These are phyloP conservation scores for Nakazawaea peltata DNA, from an alignment of 805 yeast species.

Conservation along the genomic window DNA sequence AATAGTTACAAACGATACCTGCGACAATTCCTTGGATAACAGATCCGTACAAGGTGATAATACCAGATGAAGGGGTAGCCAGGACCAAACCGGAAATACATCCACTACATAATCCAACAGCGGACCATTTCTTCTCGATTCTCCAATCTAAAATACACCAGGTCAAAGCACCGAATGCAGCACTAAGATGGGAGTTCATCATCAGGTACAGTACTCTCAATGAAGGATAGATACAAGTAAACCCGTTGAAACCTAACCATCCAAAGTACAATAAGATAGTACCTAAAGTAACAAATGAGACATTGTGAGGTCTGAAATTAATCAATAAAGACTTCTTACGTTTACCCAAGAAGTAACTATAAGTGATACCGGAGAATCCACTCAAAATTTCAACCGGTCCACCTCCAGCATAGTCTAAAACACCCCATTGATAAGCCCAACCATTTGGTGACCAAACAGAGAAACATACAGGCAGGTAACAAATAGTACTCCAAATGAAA, in stretches of 20 bases:
- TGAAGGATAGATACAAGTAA: constrained; percentile 76
- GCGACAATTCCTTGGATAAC: constrained; percentile 75
- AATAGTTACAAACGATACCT: constrained; percentile 79
- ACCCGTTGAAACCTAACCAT: constrained; percentile 95
- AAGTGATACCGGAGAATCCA: constrained; percentile 86
- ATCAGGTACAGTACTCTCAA: constrained; percentile 82
- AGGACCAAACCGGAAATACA: constrained; percentile 94
- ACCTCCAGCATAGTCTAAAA: constrained; percentile 94
- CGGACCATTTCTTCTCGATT: constrained; percentile 83
- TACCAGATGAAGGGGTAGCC: constrained; percentile 92
- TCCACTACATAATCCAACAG: constrained; percentile 94
- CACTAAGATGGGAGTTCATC: constrained; percentile 86
- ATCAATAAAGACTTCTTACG: constrained; percentile 70
- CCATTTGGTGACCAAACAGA: constrained; percentile 95
- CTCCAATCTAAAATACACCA: constrained; percentile 91
- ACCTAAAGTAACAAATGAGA: constrained; percentile 83
- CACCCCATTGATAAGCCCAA: constrained; percentile 93
- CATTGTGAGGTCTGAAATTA: constrained; percentile 92
- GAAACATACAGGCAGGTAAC: constrained; percentile 89
- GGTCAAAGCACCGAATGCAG: constrained; percentile 82
- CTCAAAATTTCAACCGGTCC: constrained; percentile 93
- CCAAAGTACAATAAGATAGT: constrained; percentile 87
- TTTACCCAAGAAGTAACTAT: constrained; percentile 72
- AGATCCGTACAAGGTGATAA: constrained; percentile 87
- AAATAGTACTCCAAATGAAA: constrained; percentile 85